phyloP scores from a whole-genome alignment of 179 eudicot genomes.

The Beta corolliflora region DNA sequence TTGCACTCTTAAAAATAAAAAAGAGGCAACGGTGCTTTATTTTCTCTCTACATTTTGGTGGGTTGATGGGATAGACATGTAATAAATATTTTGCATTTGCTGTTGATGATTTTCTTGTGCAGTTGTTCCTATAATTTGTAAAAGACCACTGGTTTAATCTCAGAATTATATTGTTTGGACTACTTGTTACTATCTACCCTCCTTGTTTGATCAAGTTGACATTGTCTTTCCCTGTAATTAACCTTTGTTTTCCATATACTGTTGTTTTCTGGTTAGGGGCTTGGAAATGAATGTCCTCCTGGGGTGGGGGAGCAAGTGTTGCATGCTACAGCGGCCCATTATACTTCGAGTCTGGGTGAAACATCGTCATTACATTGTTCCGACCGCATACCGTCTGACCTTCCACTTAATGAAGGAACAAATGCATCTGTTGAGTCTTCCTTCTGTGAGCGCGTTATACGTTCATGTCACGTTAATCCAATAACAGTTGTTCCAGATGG shows the following conservation, averaged over 20 bases:
- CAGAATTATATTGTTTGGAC: neutral
- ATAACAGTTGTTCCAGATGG: constrained; percentile 6
- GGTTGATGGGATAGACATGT: neutral
- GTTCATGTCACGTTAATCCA: constrained; percentile 17
- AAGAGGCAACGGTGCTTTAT: neutral
- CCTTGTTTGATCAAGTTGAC: neutral
- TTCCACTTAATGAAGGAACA: constrained; percentile 7
- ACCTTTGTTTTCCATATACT: neutral
- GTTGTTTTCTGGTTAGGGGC: constrained; percentile 18
- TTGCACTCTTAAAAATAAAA: neutral
- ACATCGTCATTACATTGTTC: constrained; percentile 19
- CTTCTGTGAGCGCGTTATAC: constrained; percentile 6
- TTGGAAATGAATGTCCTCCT: constrained; percentile 15
- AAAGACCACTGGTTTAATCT: neutral
- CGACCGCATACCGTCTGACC: constrained; percentile 8
- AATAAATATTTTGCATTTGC: neutral
- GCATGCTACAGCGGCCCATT: constrained; percentile 7
- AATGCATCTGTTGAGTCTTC: constrained; percentile 5
- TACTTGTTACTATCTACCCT: neutral
- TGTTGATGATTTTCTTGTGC: neutral
- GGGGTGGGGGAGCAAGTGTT: constrained; percentile 18
- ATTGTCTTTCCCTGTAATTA: neutral
- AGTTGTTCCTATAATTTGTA: neutral
- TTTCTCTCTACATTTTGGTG: neutral
- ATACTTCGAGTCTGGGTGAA: constrained; percentile 6